phyloP scores from a whole-genome alignment of 2,329 filamentous ascomycete species.

The Ophiostoma novo-ulmi region DNA sequence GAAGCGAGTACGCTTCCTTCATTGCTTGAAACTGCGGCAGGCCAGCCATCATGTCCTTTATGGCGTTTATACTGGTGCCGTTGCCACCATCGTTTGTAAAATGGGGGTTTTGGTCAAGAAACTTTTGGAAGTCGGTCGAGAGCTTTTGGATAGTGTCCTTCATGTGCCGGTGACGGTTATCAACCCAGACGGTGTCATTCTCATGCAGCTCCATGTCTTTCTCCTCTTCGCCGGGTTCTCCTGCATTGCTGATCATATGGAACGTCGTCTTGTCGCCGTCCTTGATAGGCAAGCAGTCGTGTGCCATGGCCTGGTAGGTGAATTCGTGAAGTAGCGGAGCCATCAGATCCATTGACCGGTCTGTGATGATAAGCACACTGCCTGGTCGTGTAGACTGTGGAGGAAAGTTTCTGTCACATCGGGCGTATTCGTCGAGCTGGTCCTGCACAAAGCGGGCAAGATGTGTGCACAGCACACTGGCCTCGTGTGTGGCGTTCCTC shows the following conservation, averaged over 20 bases:
- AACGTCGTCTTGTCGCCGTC: constrained; percentile 87
- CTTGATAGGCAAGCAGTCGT: constrained; percentile 82
- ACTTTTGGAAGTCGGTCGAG: constrained; percentile 86
- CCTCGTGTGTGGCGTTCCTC: constrained; percentile 70
- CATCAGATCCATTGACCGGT: constrained; percentile 87
- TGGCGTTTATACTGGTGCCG: constrained; percentile 75
- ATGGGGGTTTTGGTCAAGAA: constrained; percentile 84
- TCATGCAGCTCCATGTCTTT: constrained; percentile 91
- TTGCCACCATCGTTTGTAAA: constrained; percentile 71
- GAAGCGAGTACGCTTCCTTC: constrained; percentile 90
- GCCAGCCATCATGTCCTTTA: constrained; percentile 95
- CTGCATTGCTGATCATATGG: constrained; percentile 72
- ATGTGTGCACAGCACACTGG: constrained; percentile 78
- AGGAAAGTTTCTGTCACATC: constrained; percentile 79
- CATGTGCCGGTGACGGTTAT: constrained; percentile 94
- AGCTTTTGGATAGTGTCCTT: constrained; percentile 94
- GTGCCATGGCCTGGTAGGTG: constrained; percentile 97
- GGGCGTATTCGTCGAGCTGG: constrained; percentile 82
- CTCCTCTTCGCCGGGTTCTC: constrained; percentile 62
- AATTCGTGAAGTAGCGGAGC: constrained; percentile 91
- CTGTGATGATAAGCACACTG: constrained; percentile 78
- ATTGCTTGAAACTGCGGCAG: constrained; percentile 91
- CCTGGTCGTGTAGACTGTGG: constrained; percentile 72
- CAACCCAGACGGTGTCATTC: constrained; percentile 90
- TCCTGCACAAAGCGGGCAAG: constrained; percentile 87